Evolutionary conservation across 306 rosid species (phyloP).

Genomic region (Potentilla sterilis): DNA sequence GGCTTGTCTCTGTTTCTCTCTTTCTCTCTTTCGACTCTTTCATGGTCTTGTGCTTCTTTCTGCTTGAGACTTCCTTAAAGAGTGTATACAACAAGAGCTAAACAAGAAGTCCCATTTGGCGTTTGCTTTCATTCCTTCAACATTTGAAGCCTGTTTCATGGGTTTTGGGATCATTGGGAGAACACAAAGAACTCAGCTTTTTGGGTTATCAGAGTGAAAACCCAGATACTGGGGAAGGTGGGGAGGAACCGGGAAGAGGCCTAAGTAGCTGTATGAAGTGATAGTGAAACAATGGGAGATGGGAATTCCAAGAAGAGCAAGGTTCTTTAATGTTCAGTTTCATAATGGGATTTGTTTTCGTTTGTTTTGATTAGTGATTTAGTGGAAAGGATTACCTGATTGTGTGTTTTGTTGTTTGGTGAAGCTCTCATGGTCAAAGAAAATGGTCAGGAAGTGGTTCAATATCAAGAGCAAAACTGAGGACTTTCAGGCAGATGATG

Average conservation of each 20-base stretch:
- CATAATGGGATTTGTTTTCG: slow-evolving; percentile 12
- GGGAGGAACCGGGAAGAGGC: slow-evolving; percentile 26
- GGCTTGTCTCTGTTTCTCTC: slow-evolving; percentile 33
- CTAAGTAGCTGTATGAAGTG: slow-evolving; percentile 63
- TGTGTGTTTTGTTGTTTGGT: slow-evolving; percentile 39
- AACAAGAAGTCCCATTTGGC: slow-evolving; percentile 21
- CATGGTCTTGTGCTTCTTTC: slow-evolving; percentile 42
- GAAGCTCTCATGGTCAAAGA: slow-evolving; percentile 99
- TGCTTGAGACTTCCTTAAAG: slow-evolving; percentile 32
- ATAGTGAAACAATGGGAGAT: slow-evolving; percentile 77
- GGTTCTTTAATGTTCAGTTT: slow-evolving; percentile 51
- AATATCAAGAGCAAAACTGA: slow-evolving; percentile 86
- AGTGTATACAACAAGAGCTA: slow-evolving; percentile 30
- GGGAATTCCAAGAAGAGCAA: slow-evolving; percentile 85
- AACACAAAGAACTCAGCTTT: slow-evolving; percentile 21
- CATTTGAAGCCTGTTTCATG: neutral
- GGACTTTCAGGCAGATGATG: slow-evolving; percentile 69
- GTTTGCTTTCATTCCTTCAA: slow-evolving; percentile 28
- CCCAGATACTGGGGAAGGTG: slow-evolving; percentile 37
- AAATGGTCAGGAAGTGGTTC: slow-evolving; percentile 97
- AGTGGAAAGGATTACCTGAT: slow-evolving; percentile 40
- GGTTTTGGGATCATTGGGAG: slow-evolving; percentile 1
- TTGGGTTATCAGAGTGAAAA: slow-evolving; percentile 21
- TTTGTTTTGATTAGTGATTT: slow-evolving; percentile 23
- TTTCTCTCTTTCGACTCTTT: slow-evolving; percentile 36